Conservation (phyloP, 768 basidiomycete genomes). For the Suillus sp. region DNA sequence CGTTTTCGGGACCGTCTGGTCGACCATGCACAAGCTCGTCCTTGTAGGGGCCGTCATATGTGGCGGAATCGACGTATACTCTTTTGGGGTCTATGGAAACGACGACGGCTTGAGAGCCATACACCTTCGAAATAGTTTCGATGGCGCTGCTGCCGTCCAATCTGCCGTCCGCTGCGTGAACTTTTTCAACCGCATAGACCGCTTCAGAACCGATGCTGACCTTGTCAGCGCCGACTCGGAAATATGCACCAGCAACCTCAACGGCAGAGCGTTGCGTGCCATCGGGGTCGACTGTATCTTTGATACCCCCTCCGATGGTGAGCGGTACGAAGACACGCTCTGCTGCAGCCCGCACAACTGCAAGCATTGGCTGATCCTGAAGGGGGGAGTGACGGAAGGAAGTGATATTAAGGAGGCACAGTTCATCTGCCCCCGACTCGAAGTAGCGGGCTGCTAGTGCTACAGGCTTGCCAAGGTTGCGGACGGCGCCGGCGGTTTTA, state of each 20-base stretch:
- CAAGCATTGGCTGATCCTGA: conserved; percentile 97
- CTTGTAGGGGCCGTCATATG: conserved; percentile 70
- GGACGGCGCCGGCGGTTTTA: conserved; percentile 71
- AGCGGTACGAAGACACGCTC: conserved; percentile 94
- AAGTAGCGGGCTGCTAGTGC: conserved; percentile 88
- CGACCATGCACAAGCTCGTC: conserved; percentile 57
- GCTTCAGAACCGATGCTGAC: conserved; percentile 98
- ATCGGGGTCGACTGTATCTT: conserved; percentile 93
- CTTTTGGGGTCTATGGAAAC: conserved; percentile 94
- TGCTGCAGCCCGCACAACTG: conserved; percentile 88
- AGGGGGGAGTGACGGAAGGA: conserved; percentile 97
- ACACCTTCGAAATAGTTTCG: conserved; percentile 86
- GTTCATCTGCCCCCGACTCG: conserved; percentile 87
- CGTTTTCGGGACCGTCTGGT: conserved; percentile 49
- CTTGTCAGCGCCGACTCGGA: conserved; percentile 97
- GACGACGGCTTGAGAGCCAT: conserved; percentile 97
- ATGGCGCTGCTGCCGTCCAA: conserved; percentile 83
- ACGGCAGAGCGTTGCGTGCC: conserved; percentile 84
- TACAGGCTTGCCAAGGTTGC: conserved; percentile 97
- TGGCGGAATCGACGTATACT: conserved; percentile 68
- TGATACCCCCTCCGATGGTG: conserved; percentile 98
- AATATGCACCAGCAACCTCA: conserved; percentile 95
- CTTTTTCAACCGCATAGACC: conserved; percentile 87
- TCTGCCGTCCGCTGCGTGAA: conserved; percentile 52
- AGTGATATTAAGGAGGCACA: conserved; percentile 98